A percentile compares a stretch with the other conserved stretches of the same genome.
Evolutionary conservation across 805 yeast genomes (phyloP).

Genomic region (Metschnikowia noctiluminum): DNA sequence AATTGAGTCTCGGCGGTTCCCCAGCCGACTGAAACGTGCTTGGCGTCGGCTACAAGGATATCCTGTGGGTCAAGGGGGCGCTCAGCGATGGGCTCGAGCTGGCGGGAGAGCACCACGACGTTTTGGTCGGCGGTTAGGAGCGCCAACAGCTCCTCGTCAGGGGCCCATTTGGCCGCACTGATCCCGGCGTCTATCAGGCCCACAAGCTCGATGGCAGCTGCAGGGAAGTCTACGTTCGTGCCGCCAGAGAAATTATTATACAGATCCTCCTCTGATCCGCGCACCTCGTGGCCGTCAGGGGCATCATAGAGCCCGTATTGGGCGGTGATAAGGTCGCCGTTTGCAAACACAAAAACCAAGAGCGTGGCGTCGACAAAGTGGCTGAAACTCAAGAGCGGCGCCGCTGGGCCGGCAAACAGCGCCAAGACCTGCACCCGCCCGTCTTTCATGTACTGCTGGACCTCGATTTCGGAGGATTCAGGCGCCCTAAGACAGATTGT

Average conservation of each 20-base stretch:
- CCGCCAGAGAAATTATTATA: no score
- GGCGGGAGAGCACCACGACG: constrained; percentile 64
- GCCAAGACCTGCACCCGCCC: constrained; percentile 61
- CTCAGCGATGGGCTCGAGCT: constrained; percentile 78
- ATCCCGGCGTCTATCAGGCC: constrained; percentile 82
- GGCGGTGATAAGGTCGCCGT: constrained; percentile 75
- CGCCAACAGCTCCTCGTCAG: constrained; percentile 83
- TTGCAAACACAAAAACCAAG: constrained; percentile 60
- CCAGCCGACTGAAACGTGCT: constrained; percentile 97
- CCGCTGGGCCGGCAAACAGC: constrained; percentile 48
- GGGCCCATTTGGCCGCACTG: constrained; percentile 77
- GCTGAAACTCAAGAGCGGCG: constrained; percentile 48
- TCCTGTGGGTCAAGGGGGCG: constrained; percentile 57
- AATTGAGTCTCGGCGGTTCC: constrained; percentile 96
- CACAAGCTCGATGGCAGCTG: constrained; percentile 63
- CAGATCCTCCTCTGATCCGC: no score
- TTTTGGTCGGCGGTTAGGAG: constrained; percentile 61
- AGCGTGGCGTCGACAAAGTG: constrained; percentile 72
- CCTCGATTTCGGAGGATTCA: constrained; percentile 59
- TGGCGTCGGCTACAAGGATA: constrained; percentile 52
- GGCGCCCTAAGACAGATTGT: constrained; percentile 56
- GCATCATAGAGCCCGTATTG: constrained; percentile 59
- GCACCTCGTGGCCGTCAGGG: no score
- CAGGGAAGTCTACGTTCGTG: constrained; percentile 42
- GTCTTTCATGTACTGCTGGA: constrained; percentile 68